Evolutionary conservation across 257 asterid genomes (phyloP).

Genomic region (Fraxinus americana): DNA sequence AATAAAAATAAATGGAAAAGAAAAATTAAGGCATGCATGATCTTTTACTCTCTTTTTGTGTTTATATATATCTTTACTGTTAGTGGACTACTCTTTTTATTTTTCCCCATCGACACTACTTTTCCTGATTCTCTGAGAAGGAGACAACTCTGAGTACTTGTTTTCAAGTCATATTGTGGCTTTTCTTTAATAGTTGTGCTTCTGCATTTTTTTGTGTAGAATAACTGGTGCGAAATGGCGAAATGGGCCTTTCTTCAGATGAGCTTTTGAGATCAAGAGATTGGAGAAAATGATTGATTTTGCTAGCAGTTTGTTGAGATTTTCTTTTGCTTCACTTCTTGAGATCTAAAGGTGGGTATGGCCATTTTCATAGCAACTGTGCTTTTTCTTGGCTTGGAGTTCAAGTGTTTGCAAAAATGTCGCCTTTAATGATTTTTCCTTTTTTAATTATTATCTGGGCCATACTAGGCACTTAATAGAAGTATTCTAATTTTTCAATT

Average conservation of each 20-base stretch:
- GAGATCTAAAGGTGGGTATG: conserved; percentile 50
- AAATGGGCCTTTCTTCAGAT: not conserved
- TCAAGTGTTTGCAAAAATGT: conserved; percentile 47
- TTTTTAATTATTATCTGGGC: conserved; percentile 25
- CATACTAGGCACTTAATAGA: not conserved
- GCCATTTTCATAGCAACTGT: conserved; percentile 23
- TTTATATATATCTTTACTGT: conserved; percentile 41
- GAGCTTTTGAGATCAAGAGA: conserved; percentile 25
- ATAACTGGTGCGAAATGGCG: conserved; percentile 38
- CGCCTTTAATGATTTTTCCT: conserved; percentile 26
- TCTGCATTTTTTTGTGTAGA: conserved; percentile 19
- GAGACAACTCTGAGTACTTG: not conserved
- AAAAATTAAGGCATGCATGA: conserved; percentile 46
- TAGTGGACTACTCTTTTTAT: conserved; percentile 32
- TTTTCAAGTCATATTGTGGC: conserved; percentile 19
- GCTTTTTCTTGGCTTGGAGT: conserved; percentile 43
- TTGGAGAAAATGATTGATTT: conserved; percentile 33
- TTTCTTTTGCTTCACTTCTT: conserved; percentile 49
- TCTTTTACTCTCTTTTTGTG: conserved; percentile 32
- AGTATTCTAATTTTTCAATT: not conserved
- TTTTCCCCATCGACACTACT: conserved; percentile 14
- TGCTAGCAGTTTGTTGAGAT: conserved; percentile 29
- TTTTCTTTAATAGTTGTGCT: conserved; percentile 30
- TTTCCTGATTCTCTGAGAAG: conserved; percentile 36
- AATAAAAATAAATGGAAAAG: not conserved